Evolutionary conservation across 2,329 filamentous ascomycete genomes (phyloP).

Genomic region (Epicoccum sorghinum): DNA sequence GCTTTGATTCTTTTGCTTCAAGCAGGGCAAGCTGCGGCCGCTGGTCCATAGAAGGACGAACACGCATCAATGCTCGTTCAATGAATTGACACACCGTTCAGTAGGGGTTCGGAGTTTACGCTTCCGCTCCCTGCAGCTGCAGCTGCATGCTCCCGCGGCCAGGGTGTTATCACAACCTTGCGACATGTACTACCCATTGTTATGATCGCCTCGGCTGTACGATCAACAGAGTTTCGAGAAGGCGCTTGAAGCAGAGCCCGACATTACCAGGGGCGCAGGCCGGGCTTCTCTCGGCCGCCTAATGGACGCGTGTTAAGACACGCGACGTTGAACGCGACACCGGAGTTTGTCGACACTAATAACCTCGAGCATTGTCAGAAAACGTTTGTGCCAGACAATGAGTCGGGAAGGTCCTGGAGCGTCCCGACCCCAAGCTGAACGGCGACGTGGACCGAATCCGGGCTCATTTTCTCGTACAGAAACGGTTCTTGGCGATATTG

Average conservation of each 20-base stretch:
- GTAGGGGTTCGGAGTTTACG: slow-evolving; percentile 8
- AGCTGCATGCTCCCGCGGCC: slow-evolving; percentile 8
- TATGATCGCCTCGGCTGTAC: slow-evolving; percentile 13
- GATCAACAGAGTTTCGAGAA: slow-evolving; percentile 11
- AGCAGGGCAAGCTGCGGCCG: no score
- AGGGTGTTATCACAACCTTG: slow-evolving; percentile 3
- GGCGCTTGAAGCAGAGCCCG: not conserved
- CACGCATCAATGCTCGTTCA: no score
- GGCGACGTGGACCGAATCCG: slow-evolving; percentile 5
- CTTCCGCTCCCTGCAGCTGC: slow-evolving; percentile 11
- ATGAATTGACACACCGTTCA: slow-evolving; percentile 4
- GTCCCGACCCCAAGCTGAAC: slow-evolving; percentile 4
- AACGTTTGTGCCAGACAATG: not conserved
- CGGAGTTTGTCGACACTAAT: not conserved
- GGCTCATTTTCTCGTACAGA: not conserved
- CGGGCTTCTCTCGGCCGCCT: slow-evolving; percentile 7
- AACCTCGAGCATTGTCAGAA: not conserved
- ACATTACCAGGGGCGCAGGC: slow-evolving; percentile 18
- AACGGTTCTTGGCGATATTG: slow-evolving; percentile 3
- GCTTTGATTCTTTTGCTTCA: no score
- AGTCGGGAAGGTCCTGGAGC: slow-evolving; percentile 1
- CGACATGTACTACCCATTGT: slow-evolving; percentile 10
- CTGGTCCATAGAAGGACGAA: no score
- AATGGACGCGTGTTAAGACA: slow-evolving; percentile 12
- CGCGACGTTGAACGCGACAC: not conserved